phyloP scores from a whole-genome alignment of 495 filamentous ascomycete genomes.

The Hyaloscypha variabilis region DNA sequence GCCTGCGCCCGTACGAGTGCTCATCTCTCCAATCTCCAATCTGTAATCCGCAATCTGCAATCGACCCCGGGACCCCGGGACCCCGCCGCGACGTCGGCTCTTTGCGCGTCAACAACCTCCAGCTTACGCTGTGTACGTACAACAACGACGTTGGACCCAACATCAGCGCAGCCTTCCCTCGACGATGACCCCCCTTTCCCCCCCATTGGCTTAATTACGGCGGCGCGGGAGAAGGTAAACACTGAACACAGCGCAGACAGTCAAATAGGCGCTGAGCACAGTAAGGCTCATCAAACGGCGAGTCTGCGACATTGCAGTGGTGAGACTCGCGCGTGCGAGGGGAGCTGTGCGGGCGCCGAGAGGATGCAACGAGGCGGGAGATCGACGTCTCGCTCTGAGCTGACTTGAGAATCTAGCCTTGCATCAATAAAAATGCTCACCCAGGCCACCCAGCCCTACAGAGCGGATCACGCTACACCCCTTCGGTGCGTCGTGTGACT shows the following conservation, averaged over 20 bases:
- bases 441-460: slow-evolving; percentile 22
- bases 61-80: background rate
- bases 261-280: slow-evolving; percentile 5
- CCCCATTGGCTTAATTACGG: slow-evolving; percentile 24
- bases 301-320: background rate
- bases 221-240: slow-evolving; percentile 2
- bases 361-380: slow-evolving; percentile 8
- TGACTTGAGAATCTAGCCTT: slow-evolving; percentile 15
- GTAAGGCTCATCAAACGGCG: background rate
- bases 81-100: background rate
- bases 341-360: slow-evolving; percentile 1
- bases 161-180: background rate
- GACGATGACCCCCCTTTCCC: background rate
- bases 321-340: background rate
- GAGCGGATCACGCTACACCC: slow-evolving; percentile 8
- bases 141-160: too few species aligned
- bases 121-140: slow-evolving; percentile 18
- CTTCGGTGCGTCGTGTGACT: background rate
- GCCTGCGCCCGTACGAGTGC: background rate
- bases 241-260: background rate
- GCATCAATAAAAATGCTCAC: slow-evolving; percentile 8
- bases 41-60: background rate
- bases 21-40: too few species aligned
- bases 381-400: slow-evolving; percentile 11
- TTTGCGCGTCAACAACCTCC: background rate